Evolutionary conservation across 1,139 yeast genomes (phyloP), one percentile per base, ranked within the genome.

Genomic region (Suhomyces bokatorum): DNA sequence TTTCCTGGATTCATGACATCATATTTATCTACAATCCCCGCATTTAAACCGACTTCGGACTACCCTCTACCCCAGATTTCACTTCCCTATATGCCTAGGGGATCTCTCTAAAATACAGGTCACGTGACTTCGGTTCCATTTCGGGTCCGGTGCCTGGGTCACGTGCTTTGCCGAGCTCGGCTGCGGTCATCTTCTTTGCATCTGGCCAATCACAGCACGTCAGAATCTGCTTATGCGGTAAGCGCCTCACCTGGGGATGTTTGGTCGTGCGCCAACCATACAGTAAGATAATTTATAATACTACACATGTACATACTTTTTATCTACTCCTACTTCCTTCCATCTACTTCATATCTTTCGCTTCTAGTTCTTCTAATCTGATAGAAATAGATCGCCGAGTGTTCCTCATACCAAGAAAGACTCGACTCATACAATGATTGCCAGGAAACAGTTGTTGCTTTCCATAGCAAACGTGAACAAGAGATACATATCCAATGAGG

Each of bases 401-500:
- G 29, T 26, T 26, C 29, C 29, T 12, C n/a, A 26, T 26, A 26
- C 29, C 29, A 26, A 26, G 29, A 26, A 20, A 20, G 24, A 10
- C 11, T 33, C 27, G 27, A 20, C 16, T 11, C 36, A 12, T 27
- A 37, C 20, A 30, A 53, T 59, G 55, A 45, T 52, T 38, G 44
- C 48, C n/a, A 52, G 56, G 32, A 57, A 59, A 51, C 36, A 52
- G 22, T 37, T 51, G 35, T 41, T 51, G 42, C 32, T 48, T 3
- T 46, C 45, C 39, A 42, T 49, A 24, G 42, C 51, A 31, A 36
- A 30, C 36, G 28, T 37, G 16, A 44, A 49, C 38, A 51, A 50
- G 37, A 55, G 72, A 46, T 60, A 39, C 49, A 50, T 60, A 14
- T 64, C 70, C 9, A 59, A 58, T 36, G 68, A 64, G 40, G 34